Base-by-base conservation (phyloP, 2,329 filamentous ascomycete genomes). In the Pyrenophora teres region DNA sequence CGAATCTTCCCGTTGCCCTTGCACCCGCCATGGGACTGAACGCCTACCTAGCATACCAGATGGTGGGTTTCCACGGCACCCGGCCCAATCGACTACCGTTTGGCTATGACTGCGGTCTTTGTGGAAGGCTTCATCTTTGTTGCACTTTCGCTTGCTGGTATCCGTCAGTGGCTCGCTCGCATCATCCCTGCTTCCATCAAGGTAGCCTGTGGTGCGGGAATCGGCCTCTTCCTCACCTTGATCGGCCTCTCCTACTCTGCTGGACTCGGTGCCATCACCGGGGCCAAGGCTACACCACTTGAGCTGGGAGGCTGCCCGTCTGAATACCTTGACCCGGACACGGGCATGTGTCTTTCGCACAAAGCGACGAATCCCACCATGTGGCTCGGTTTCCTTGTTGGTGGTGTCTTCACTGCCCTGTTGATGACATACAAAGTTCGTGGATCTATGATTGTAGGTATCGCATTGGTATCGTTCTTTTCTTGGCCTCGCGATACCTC, bases 351-450 rank as follows among this genome's bases (percentile, higher is more conserved):
- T 70, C 82, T 83, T 0, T 76, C 78, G 37, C 78, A 83, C 49
- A 92, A 92, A 80, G 92, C 95, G 87, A 85, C 89, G 50, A 89
- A 82, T 63, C 89, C 90, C 0, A 85, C 87, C 16, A 85, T 95
- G 83, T 96, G 91, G 91, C 81, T 95, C 43, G 91, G 90, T 23
- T 91, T 95, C 62, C 93, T 95, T 77, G 89, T 88, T 60, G 90
- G 90, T 32, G 90, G 90, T 49, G 82, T 95, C 56, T 75, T 95
- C 42, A 95, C 90, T 1, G 87, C 87, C 15, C 75, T 94, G 51
- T 77, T 95, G 42, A 89, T 93, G 86, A 85, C 92, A 77, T 95
- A 91, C 73, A 86, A 89, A 18, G 83, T 95, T 71, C 93, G 92
- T 75, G 90, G 90, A 50, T 90, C 91, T 49, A 88, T 95, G 65